These are phyloP conservation scores for Boletus bicolor DNA, from an alignment of 768 basidiomycete species.

Conservation along the genomic window DNA sequence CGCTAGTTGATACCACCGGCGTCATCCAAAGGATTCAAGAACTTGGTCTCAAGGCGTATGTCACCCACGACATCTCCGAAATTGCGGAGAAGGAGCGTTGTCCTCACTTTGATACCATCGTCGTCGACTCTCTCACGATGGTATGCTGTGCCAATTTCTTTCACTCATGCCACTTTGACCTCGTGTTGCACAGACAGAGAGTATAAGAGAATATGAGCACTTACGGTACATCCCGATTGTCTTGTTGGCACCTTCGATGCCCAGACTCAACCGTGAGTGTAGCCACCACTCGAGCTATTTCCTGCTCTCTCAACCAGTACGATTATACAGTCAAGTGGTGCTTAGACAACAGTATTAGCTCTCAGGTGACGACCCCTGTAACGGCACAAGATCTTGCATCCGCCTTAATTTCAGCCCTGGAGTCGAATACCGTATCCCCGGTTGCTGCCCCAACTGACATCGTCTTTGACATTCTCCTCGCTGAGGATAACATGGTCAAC, in stretches of 20 bases:
- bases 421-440: conserved; percentile 90
- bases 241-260: conserved; percentile 76
- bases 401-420: conserved; percentile 90
- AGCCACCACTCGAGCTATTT: neutral
- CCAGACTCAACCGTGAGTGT: conserved; percentile 67
- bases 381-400: conserved; percentile 85
- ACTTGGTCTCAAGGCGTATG: conserved; percentile 73
- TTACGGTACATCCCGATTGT: conserved; percentile 96
- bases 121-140: conserved; percentile 83
- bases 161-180: conserved; percentile 7
- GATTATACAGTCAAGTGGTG: conserved; percentile 82
- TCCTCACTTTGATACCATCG: conserved; percentile 91
- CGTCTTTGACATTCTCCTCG: conserved; percentile 88
- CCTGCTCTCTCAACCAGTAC: conserved; percentile 2
- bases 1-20: conserved; percentile 67
- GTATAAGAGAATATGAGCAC: conserved; percentile 87
- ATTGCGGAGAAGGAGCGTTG: conserved; percentile 78
- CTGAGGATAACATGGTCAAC: conserved; percentile 95
- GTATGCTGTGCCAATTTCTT: conserved; percentile 46
- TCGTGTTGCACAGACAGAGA: conserved; percentile 64
- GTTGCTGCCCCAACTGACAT: conserved; percentile 83
- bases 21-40: conserved; percentile 76
- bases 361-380: conserved; percentile 90
- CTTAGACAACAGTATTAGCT: conserved; percentile 92
- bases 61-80: conserved; percentile 75